Evolutionary conservation across 2,329 filamentous ascomycete species (phyloP).

Genomic region (Fusarium lateritium): DNA sequence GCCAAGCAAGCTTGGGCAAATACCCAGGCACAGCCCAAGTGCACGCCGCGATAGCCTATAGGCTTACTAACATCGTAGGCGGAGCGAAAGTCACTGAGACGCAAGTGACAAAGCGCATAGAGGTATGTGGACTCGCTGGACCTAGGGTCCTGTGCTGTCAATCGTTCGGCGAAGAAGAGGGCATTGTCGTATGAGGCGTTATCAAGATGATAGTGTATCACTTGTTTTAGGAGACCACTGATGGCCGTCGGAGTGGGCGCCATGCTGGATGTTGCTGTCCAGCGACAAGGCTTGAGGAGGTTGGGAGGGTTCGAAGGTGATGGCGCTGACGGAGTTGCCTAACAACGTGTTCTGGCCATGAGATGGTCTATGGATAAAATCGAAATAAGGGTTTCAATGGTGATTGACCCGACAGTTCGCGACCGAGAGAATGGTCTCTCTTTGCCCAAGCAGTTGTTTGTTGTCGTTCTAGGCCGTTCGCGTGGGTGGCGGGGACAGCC

Average conservation of each 20-base stretch:
- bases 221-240: constrained; percentile 69
- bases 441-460: constrained; percentile 28
- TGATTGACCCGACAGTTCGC: constrained; percentile 14
- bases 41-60: constrained; percentile 77
- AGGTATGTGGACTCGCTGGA: constrained; percentile 87
- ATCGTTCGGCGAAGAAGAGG: constrained; percentile 91
- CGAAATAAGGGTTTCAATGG: constrained; percentile 16
- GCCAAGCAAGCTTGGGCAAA: constrained; percentile 91
- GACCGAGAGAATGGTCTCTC: constrained; percentile 19
- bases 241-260: constrained; percentile 67
- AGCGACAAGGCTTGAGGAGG: constrained; percentile 26
- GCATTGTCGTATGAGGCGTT: constrained; percentile 92
- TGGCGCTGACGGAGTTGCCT: constrained; percentile 38
- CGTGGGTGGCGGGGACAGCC: constrained; percentile 44
- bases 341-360: constrained; percentile 51
- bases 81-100: constrained; percentile 85
- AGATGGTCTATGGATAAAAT: constrained; percentile 25
- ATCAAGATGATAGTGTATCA: constrained; percentile 82
- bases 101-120: constrained; percentile 86
- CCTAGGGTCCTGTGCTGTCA: constrained; percentile 86
- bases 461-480: constrained; percentile 43
- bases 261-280: constrained; percentile 59
- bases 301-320: constrained; percentile 23
- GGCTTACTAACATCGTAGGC: constrained; percentile 87
- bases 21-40: constrained; percentile 90